Percentiles rank a stretch among this genome's conserved stretches.
Conservation (phyloP, 2,329 filamentous ascomycete genomes). For the Colletotrichum tamarilloi region DNA sequence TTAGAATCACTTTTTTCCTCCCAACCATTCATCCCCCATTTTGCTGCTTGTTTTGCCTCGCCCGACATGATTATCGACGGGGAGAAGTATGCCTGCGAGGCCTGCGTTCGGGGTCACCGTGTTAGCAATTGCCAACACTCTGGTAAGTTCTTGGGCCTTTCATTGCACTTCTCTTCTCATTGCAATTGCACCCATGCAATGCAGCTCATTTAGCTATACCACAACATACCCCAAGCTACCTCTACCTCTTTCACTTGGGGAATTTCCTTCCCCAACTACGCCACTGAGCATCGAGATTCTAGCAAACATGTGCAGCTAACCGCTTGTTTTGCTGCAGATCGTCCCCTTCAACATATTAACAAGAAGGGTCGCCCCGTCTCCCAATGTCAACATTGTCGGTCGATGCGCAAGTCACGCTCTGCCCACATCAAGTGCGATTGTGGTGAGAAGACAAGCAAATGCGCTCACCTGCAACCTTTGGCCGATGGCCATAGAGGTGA, state of each 20-base stretch:
- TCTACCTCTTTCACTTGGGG: background rate
- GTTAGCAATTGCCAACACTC: slow-evolving; percentile 98
- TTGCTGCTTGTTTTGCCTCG: slow-evolving; percentile 7
- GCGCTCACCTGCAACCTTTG: slow-evolving; percentile 68
- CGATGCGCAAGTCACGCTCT: slow-evolving; percentile 93
- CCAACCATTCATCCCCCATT: slow-evolving; percentile 17
- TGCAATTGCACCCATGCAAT: background rate
- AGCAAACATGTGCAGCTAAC: slow-evolving; percentile 40
- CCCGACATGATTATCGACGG: slow-evolving; percentile 84
- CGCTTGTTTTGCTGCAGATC: slow-evolving; percentile 67
- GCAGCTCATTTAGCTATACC: background rate
- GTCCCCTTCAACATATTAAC: slow-evolving; percentile 92
- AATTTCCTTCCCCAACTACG: background rate
- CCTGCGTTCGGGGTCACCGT: slow-evolving; percentile 97
- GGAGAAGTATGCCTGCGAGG: slow-evolving; percentile 98
- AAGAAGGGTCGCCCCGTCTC: slow-evolving; percentile 98
- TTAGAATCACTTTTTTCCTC: slow-evolving; percentile 24
- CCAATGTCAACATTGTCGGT: slow-evolving; percentile 96
- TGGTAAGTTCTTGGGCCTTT: slow-evolving; percentile 70
- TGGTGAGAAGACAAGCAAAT: slow-evolving; percentile 87
- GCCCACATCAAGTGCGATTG: slow-evolving; percentile 98
- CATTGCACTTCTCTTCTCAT: background rate
- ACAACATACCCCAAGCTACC: background rate
- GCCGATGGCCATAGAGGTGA: slow-evolving; percentile 70
- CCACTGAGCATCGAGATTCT: background rate